Conservation (phyloP, 257 asterid genomes). For the Lycium ferocissimum region DNA sequence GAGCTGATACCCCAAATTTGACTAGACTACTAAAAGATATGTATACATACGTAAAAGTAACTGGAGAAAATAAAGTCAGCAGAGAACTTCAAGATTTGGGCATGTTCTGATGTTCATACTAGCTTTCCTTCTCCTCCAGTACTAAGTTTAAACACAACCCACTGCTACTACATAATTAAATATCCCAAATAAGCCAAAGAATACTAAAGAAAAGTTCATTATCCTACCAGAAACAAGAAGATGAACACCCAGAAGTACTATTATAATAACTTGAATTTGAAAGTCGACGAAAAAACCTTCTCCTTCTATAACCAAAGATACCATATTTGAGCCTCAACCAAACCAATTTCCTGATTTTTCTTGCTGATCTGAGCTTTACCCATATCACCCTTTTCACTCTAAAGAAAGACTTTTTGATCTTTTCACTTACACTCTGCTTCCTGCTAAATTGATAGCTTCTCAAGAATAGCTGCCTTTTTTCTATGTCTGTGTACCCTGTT, state of each 20-base stretch:
- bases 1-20: neutral
- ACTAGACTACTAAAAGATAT: neutral
- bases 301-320: conserved; percentile 49
- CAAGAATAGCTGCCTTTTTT: conserved; percentile 81
- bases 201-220: neutral
- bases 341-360: conserved; percentile 53
- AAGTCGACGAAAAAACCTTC: conserved; percentile 49
- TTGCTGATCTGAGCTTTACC: conserved; percentile 53
- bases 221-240: conserved; percentile 52
- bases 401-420: conserved; percentile 57
- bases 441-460: conserved; percentile 86
- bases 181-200: neutral
- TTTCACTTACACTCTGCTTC: conserved; percentile 61
- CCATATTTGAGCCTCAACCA: conserved; percentile 65
- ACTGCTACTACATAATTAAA: neutral
- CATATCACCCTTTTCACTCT: conserved; percentile 58
- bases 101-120: conserved; percentile 1
- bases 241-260: conserved; percentile 26
- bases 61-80: neutral
- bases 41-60: neutral
- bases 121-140: neutral
- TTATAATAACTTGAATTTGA: neutral
- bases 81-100: neutral
- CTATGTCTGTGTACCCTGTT: conserved; percentile 55
- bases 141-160: neutral